Evolutionary conservation across 208 protist genomes (phyloP).

Genomic region (Trypanosomatidae sp.): DNA sequence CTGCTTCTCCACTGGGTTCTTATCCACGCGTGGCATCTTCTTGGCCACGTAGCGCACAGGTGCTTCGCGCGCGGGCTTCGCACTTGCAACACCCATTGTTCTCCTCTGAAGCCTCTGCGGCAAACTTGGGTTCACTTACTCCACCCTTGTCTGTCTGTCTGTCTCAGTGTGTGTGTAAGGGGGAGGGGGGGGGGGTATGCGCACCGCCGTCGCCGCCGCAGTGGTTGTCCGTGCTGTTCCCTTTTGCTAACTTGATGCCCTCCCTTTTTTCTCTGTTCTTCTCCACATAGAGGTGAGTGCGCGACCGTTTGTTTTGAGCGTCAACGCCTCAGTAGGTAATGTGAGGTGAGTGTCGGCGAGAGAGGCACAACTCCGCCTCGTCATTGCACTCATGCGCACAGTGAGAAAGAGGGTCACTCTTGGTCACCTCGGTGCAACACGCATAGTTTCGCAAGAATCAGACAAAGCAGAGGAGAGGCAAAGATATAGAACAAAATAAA

Average conservation of each 20-base stretch:
- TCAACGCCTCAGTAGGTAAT: neutral
- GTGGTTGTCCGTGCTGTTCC: neutral
- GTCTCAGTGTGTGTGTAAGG: neutral
- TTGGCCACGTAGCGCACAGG: slow-evolving; percentile 84
- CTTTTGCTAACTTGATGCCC: neutral
- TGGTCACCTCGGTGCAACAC: neutral
- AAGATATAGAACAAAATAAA: slow-evolving; percentile 7
- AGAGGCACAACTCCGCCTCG: neutral
- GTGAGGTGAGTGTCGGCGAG: neutral
- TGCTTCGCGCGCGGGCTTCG: slow-evolving; percentile 58
- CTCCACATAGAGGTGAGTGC: neutral
- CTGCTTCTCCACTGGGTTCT: slow-evolving; percentile 71
- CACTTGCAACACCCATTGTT: slow-evolving; percentile 44
- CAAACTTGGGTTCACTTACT: neutral
- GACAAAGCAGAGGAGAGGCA: slow-evolving; percentile 16
- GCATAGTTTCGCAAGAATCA: slow-evolving; percentile 1
- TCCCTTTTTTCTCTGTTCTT: too few relatives aligned
- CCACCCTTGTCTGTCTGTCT: neutral
- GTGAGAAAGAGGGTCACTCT: neutral
- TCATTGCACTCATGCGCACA: neutral
- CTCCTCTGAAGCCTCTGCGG: too few relatives aligned
- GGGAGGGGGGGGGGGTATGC: too few relatives aligned
- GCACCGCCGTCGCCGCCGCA: neutral
- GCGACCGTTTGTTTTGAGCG: neutral
- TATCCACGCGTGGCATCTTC: slow-evolving; percentile 68